phyloP scores from a whole-genome alignment of 2,329 filamentous ascomycete species.

The Magnaporthales sp. region DNA sequence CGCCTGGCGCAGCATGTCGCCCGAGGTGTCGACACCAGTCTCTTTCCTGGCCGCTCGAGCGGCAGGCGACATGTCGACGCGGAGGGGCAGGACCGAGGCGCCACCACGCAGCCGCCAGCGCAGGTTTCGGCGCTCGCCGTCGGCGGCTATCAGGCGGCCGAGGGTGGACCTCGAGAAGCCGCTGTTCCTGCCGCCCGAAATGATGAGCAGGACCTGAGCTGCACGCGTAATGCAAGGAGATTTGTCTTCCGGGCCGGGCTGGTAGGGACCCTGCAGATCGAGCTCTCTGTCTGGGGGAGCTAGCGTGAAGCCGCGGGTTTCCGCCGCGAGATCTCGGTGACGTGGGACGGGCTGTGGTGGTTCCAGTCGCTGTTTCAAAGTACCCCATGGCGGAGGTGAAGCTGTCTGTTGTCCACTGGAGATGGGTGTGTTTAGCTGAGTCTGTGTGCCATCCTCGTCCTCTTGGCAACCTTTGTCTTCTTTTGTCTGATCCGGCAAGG shows the following conservation, averaged over 20 bases:
- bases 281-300: constrained; percentile 28
- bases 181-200: constrained; percentile 23
- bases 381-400: neutral
- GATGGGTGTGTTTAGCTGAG: no score
- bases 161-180: constrained; percentile 19
- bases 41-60: neutral
- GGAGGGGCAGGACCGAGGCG: constrained; percentile 14
- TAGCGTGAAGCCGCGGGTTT: constrained; percentile 40
- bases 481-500: neutral
- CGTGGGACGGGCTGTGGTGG: neutral
- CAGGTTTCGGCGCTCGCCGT: constrained; percentile 32
- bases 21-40: neutral
- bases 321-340: constrained; percentile 17
- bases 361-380: neutral
- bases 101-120: constrained; percentile 23
- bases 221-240: constrained; percentile 15
- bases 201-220: constrained; percentile 24
- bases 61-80: neutral
- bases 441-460: no score
- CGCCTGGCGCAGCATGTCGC: neutral
- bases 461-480: neutral
- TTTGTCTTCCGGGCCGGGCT: constrained; percentile 13
- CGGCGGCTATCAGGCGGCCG: constrained; percentile 27
- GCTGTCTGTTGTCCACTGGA: neutral
- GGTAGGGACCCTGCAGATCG: constrained; percentile 7